Evolutionary conservation across 78 protist genomes (phyloP), one percentile per base, ranked within the genome.

Genomic region (Chrysochromulina parva): DNA sequence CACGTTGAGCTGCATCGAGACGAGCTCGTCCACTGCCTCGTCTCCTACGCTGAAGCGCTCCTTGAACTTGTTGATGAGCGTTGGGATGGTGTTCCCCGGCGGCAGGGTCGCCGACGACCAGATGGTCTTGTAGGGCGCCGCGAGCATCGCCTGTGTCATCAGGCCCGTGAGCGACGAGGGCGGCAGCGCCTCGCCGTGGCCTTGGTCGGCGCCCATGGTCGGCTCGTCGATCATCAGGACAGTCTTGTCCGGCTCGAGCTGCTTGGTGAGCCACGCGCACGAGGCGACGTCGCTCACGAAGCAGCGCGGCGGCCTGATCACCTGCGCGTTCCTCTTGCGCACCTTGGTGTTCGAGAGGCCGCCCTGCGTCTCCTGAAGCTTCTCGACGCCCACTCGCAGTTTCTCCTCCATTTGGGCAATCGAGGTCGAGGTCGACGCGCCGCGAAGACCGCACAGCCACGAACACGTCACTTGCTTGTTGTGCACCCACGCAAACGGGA

Each of bases 401-500:
- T 71, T 71, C 80, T 71, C 28, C 80, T 71, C 80, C 80, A 71
- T 71, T 28, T 71, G 80, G 11, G 20, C 80, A 6, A 71, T 38
- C 80, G 80, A 71, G 80, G 3, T 71, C 20, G 80, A 71, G 24
- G 80, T 71, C 53, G 53, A 38, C 19, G 52, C 16, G 80, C 80
- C 80, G 52, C 80, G 80, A 48, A 71, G 52, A 13, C 80, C 80
- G 80, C 80, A 71, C 20, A 71, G 80, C 54, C 52, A 71, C 52
- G 80, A 71, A 52, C 80, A 71, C n/a, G 80, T 71, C 53, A 71
- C 52, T 4, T 20, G 80, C 16, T 38, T 1, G 80, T 71, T 71
- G 80, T 71, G 80, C 80, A 71, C 80, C 80, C 80, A 71, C 52
- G 80, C 80, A 7, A 71, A 71, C 80, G 80, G 80, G 80, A 71